Percentiles rank a stretch among this genome's conserved stretches.
Conservation (phyloP, 75 land plant species). For the Adiantum capillusveneris region DNA sequence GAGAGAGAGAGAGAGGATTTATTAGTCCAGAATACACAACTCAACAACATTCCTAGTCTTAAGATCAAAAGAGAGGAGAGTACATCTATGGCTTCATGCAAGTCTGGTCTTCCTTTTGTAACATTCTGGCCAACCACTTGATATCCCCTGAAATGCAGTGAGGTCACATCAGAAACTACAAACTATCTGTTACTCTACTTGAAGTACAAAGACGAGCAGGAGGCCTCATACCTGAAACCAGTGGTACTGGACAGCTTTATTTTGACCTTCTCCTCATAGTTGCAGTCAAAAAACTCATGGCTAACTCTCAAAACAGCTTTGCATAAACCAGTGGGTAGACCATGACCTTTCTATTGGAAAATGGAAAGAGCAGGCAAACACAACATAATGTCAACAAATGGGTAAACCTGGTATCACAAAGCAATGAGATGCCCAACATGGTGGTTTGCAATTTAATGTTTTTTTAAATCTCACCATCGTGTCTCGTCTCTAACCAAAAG, state of each 20-base stretch:
- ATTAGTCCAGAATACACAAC: too few relatives aligned
- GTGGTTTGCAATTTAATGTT: too few relatives aligned
- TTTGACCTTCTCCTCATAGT: conserved; percentile 58
- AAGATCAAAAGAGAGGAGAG: background rate
- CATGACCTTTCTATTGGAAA: conserved; percentile 73
- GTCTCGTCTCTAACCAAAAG: too few relatives aligned
- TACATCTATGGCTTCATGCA: conserved; percentile 96
- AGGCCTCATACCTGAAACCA: conserved; percentile 55
- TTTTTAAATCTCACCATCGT: too few relatives aligned
- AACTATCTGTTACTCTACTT: too few relatives aligned
- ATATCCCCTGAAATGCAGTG: conserved; percentile 61
- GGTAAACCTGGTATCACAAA: too few relatives aligned
- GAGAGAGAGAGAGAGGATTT: too few relatives aligned
- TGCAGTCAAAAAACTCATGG: conserved; percentile 50
- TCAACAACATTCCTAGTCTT: too few relatives aligned
- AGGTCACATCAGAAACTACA: too few relatives aligned
- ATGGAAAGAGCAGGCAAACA: background rate
- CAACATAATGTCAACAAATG: too few relatives aligned
- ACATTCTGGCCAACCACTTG: conserved; percentile 82
- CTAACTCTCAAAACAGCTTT: conserved; percentile 52
- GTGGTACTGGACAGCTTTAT: conserved; percentile 59
- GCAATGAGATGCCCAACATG: too few relatives aligned
- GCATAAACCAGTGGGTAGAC: conserved; percentile 50
- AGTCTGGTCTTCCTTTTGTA: conserved; percentile 69
- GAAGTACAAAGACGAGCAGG: too few relatives aligned